Evolutionary conservation across 2,329 filamentous ascomycete genomes (phyloP).

Genomic region (Blumeria hordei): DNA sequence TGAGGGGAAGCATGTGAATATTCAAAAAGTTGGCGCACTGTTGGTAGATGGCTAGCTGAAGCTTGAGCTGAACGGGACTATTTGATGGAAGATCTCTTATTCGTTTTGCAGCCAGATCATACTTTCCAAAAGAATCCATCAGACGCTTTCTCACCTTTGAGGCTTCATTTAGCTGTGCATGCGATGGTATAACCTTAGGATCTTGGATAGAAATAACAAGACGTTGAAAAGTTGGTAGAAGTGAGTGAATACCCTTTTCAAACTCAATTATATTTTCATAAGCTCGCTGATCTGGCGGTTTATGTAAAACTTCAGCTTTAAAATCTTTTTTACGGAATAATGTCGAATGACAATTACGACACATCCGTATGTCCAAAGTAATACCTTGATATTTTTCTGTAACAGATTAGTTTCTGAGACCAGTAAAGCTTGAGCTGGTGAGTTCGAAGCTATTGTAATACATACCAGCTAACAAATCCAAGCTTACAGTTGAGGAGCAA

Average conservation of each 20-base stretch:
- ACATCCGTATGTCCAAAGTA: constrained; percentile 69
- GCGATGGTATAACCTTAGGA: constrained; percentile 25
- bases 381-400: constrained; percentile 27
- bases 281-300: constrained; percentile 34
- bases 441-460: constrained; percentile 5
- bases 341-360: constrained; percentile 59
- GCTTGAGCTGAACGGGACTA: constrained; percentile 34
- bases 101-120: constrained; percentile 41
- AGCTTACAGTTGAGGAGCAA: constrained; percentile 63
- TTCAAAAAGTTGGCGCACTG: constrained; percentile 47
- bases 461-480: constrained; percentile 48
- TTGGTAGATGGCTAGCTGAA: constrained; percentile 45
- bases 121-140: constrained; percentile 48
- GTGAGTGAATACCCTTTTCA: constrained; percentile 41
- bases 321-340: constrained; percentile 48
- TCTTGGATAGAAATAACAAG: constrained; percentile 39
- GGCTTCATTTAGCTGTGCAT: constrained; percentile 37
- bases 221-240: constrained; percentile 46
- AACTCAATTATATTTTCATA: constrained; percentile 49
- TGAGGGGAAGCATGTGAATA: constrained; percentile 51
- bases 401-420: constrained; percentile 15
- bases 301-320: constrained; percentile 28
- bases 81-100: constrained; percentile 41
- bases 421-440: constrained; percentile 4
- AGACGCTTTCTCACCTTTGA: constrained; percentile 46